Percentiles rank a stretch among this genome's conserved stretches.
Conservation (phyloP, 371 early-diverging fungal genomes). For the Mortierella sp. region DNA sequence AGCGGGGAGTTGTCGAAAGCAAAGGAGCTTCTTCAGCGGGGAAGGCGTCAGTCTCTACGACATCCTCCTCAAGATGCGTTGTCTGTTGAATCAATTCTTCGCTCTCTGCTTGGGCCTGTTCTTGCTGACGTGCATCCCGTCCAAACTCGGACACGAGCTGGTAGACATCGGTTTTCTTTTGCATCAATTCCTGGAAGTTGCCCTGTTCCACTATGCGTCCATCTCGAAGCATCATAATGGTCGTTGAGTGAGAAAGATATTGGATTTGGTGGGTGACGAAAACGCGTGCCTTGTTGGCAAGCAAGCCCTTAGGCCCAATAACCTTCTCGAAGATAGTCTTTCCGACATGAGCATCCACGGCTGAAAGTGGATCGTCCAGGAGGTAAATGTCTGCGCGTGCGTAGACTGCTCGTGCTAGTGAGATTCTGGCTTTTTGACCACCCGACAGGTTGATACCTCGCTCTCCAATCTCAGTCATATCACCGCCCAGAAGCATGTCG, state of each 20-base stretch:
- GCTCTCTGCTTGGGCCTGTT: conserved; percentile 7
- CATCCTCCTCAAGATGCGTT: conserved; percentile 58
- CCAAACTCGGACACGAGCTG: conserved; percentile 57
- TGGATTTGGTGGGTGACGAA: conserved; percentile 92
- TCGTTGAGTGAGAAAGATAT: conserved; percentile 70
- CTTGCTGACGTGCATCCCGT: conserved; percentile 11
- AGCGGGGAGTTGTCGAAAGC: conserved; percentile 36
- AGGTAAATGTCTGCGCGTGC: conserved; percentile 80
- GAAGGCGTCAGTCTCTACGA: conserved; percentile 9
- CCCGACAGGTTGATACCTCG: conserved; percentile 89
- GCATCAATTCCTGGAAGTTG: conserved; percentile 70
- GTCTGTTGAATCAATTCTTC: conserved; percentile 54
- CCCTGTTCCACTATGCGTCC: conserved; percentile 81
- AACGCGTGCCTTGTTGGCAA: conserved; percentile 80
- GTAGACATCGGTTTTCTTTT: conserved; percentile 63
- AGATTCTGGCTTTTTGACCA: conserved; percentile 79
- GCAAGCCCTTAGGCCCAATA: conserved; percentile 80
- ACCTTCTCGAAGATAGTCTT: conserved; percentile 81
- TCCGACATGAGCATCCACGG: conserved; percentile 78
- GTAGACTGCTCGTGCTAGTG: conserved; percentile 89
- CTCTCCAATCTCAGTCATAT: conserved; percentile 94
- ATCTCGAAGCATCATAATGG: conserved; percentile 75
- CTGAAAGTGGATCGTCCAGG: conserved; percentile 51
- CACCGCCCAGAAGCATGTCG: conserved; percentile 80
- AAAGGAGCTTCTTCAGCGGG: conserved; percentile 20